phyloP scores from a whole-genome alignment of 371 early-diverging fungal genomes.

The Syncephalastrum sp. region DNA sequence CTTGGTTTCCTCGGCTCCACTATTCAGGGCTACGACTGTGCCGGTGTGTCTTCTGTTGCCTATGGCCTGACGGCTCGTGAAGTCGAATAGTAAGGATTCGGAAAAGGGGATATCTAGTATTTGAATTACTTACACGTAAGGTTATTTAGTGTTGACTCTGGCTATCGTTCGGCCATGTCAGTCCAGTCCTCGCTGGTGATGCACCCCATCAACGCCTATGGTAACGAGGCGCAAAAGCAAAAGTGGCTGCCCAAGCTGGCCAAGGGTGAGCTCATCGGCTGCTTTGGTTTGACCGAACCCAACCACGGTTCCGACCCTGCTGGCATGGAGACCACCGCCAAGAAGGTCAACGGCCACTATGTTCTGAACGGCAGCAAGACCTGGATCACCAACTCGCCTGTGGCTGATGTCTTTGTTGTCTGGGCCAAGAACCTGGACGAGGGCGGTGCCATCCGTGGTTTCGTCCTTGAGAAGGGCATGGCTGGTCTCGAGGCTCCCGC shows the following conservation, averaged over 20 bases:
- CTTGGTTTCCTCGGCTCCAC: conserved; percentile 94
- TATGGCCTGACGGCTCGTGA: conserved; percentile 97
- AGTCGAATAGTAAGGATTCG: conserved; percentile 73
- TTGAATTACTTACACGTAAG: not conserved
- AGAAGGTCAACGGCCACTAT: conserved; percentile 74
- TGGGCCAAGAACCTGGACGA: conserved; percentile 93
- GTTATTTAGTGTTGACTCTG: conserved; percentile 80
- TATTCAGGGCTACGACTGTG: conserved; percentile 95
- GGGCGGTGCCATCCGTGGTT: conserved; percentile 90
- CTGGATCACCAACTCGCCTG: conserved; percentile 98
- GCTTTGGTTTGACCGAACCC: conserved; percentile 97
- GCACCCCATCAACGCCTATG: conserved; percentile 96
- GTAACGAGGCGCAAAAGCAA: conserved; percentile 86
- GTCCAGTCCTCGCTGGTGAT: conserved; percentile 97
- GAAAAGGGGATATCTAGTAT: not conserved
- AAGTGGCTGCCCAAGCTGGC: conserved; percentile 94
- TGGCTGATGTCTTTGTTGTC: conserved; percentile 97
- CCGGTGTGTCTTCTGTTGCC: conserved; percentile 96
- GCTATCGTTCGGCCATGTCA: conserved; percentile 97
- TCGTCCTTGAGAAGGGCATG: conserved; percentile 92
- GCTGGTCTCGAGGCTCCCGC: conserved; percentile 84
- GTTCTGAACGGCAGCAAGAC: conserved; percentile 92
- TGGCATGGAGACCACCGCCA: conserved; percentile 92
- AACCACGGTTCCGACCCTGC: conserved; percentile 97
- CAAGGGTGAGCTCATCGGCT: conserved; percentile 85